Evolutionary conservation across 2,329 filamentous ascomycete species (phyloP), one percentile per base, ranked within the genome.

Genomic region (Nemania sp.): DNA sequence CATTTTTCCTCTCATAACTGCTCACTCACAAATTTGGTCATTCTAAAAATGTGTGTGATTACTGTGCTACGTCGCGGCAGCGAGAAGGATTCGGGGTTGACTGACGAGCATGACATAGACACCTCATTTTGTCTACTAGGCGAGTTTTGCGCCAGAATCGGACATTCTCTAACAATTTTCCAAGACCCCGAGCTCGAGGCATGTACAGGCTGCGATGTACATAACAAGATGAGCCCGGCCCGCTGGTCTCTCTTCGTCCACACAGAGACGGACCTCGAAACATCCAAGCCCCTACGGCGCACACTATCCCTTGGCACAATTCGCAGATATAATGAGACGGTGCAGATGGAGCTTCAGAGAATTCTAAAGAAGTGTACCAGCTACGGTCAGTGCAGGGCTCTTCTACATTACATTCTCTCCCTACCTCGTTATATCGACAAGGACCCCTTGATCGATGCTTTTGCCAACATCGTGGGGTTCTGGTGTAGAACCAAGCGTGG

Each of bases 331-430:
- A 46, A 40, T 40, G 20, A 25, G 0, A 57, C 39, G 1, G 40
- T 34, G 1, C 13, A 39, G 13, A 0, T 2, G 2, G 37, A 57
- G 18, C 55, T 57, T 12, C 25, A 2, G 9, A 42, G 7, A 13
- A 17, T 35, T n/a, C 47, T 46, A 12, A 35, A 48, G 7, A 12
- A 3, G 9, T 2, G 3, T 3, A 25, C 43, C 5, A 20, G 40
- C 1, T 11, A 46, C 4, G 10, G 12, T 5, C 13, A 29, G 39
- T 51, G 29, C 29, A 57, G 25, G 21, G 39, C 18, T 10, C 11
- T 57, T 39, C n/a, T 51, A 13, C 55, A 57, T 21, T 57, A 57
- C 39, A 21, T 51, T 18, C 21, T 57, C 6, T 20, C 39, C 12
- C 47, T 57, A 11, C 55, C 55, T 21, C 2, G 17, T 3, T 51